Base-by-base conservation (phyloP, 2,329 filamentous ascomycete genomes). In the Fusarium protoensiforme region DNA sequence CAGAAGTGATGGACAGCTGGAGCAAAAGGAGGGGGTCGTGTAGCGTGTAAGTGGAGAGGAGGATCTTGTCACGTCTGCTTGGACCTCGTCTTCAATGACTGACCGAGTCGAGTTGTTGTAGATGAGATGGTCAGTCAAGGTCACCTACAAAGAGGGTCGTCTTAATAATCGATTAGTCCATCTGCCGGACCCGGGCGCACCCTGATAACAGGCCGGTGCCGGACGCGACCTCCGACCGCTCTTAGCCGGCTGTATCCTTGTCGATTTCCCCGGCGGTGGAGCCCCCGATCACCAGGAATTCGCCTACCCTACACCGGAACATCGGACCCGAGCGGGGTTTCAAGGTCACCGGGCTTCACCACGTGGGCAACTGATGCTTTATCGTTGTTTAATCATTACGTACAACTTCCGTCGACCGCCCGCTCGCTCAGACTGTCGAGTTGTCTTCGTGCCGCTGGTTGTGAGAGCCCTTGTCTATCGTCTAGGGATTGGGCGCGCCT, bases 161-260 rank as follows among this genome's bases (percentile, higher is more conserved):
- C 66, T 70, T 75, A 73, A 58, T 73, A 74, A 74, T 63, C 71
- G 24, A 24, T 5, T 24, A 24, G 22, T 39, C 14, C 14, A 46
- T 18, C 60, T 29, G 33, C 57, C 66, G 67, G 62, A 69, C 62
- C 72, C 74, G 73, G 60, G 48, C 67, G 43, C 39, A 60, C 43
- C 63, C 64, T 65, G 70, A 65, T 67, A 74, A 73, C 48, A 73
- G 65, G 69, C 75, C 75, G 75, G 75, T 78, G 74, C 74, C 74
- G 74, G 75, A 73, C 72, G 33, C 57, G 38, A 33, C 53, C 56
- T 36, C 74, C 74, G 73, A 36, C 76, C 76, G 73, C 61, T 70
- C 73, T 61, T 78, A 78, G 64, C 76, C 76, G 76, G 73, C 68
- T 66, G 54, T 78, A 78, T 70, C 76, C 75, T 59, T 67, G 68